Evolutionary conservation across 1,139 yeast genomes (phyloP).

Genomic region (Hyphopichia khmerensis): DNA sequence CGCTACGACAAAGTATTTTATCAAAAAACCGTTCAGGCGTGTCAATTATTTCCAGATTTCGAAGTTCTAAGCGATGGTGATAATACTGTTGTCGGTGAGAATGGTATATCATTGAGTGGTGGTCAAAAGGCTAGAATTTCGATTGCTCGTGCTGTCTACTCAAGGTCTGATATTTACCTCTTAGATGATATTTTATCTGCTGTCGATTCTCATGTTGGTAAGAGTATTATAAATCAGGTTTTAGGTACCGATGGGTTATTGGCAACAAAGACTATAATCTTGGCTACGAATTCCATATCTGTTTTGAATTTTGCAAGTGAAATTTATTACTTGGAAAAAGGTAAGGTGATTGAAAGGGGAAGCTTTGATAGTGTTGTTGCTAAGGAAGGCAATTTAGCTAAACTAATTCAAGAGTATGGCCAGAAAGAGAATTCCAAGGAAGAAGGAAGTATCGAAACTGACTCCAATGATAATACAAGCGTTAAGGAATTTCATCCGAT

Average conservation of each 20-base stretch:
- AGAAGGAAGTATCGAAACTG: background rate
- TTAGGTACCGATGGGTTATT: conserved; percentile 29
- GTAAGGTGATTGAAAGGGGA: conserved; percentile 33
- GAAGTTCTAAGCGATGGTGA: conserved; percentile 41
- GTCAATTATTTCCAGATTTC: conserved; percentile 36
- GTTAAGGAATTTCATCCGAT: conserved; percentile 6
- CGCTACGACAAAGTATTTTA: conserved; percentile 26
- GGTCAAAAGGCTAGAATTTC: conserved; percentile 46
- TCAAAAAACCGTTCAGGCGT: conserved; percentile 31
- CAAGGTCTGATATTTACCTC: conserved; percentile 38
- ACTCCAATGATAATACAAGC: background rate
- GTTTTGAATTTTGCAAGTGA: conserved; percentile 32
- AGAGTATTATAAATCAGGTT: conserved; percentile 30
- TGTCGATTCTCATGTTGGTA: conserved; percentile 42
- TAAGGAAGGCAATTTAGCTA: conserved; percentile 19
- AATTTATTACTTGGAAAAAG: conserved; percentile 26
- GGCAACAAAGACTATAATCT: conserved; percentile 30
- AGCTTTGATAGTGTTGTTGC: conserved; percentile 23
- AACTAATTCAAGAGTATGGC: conserved; percentile 25
- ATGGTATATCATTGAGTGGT: conserved; percentile 45
- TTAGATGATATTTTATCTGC: conserved; percentile 41
- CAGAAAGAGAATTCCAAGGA: conserved; percentile 13
- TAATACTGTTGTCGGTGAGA: conserved; percentile 42
- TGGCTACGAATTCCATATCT: conserved; percentile 38
- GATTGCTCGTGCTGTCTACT: conserved; percentile 42